Evolutionary conservation across 208 protist genomes (phyloP).

Genomic region (Trichomonas vaginalis): DNA sequence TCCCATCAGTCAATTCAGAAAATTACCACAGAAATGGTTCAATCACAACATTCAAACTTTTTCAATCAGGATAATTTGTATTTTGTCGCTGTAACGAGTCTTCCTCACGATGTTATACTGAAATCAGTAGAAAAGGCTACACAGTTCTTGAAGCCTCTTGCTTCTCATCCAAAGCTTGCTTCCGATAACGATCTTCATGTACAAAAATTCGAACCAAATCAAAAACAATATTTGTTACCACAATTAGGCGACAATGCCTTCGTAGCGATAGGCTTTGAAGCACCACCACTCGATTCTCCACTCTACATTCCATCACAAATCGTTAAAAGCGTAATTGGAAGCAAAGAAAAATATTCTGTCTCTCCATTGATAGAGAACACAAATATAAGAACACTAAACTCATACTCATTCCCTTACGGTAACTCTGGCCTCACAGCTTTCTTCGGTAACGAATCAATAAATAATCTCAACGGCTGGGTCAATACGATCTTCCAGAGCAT

Average conservation of each 20-base stretch:
- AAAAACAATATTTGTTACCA: not conserved
- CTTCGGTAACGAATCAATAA: not conserved
- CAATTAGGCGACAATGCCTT: not conserved
- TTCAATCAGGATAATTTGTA: not conserved
- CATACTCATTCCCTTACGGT: not conserved
- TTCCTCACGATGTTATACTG: not conserved
- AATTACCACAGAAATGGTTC: not conserved
- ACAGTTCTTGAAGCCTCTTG: not conserved
- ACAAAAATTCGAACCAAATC: not conserved
- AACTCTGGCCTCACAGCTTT: not conserved
- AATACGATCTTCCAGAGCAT: not conserved
- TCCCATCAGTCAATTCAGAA: not conserved
- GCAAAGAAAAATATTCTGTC: not conserved
- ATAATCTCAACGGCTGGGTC: not conserved
- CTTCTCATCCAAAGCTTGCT: not conserved
- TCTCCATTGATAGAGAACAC: not conserved
- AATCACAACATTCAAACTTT: not conserved
- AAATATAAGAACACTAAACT: not conserved
- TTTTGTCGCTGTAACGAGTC: not conserved
- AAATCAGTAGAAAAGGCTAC: not conserved
- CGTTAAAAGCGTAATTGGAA: not conserved
- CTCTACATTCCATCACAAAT: not conserved
- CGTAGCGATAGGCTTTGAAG: not conserved
- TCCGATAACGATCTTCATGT: not conserved
- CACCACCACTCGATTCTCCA: not conserved